phyloP scores from a whole-genome alignment of 495 filamentous ascomycete genomes.

The Penicillium maclennaniae region DNA sequence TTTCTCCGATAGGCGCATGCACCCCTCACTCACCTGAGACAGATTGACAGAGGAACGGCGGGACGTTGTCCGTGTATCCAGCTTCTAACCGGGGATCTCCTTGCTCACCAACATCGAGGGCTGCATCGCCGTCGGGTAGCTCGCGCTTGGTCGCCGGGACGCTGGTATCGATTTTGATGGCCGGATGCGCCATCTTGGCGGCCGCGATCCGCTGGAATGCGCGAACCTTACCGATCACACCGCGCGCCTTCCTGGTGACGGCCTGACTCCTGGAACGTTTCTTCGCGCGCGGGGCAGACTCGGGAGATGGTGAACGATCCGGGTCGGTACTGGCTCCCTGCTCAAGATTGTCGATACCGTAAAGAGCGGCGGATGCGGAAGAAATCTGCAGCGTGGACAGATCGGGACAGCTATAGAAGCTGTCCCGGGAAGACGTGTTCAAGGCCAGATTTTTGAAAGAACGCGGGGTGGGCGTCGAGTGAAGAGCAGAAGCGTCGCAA shows the following conservation, averaged over 20 bases:
- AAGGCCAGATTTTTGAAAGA: slow-evolving; percentile 43
- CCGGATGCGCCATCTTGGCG: slow-evolving; percentile 45
- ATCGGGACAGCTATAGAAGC: slow-evolving; percentile 52
- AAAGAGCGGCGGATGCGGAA: slow-evolving; percentile 25
- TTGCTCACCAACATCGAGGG: slow-evolving; percentile 29
- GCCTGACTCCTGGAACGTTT: slow-evolving; percentile 30
- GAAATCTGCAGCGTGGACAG: slow-evolving; percentile 45
- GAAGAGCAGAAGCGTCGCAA: slow-evolving; percentile 20
- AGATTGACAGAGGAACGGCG: slow-evolving; percentile 43
- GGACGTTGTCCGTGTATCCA: slow-evolving; percentile 36
- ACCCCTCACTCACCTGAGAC: slow-evolving; percentile 36
- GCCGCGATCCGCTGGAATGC: slow-evolving; percentile 43
- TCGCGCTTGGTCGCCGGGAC: slow-evolving; percentile 42
- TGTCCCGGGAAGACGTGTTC: slow-evolving; percentile 43
- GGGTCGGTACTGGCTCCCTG: slow-evolving; percentile 29
- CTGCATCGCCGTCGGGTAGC: slow-evolving; percentile 35
- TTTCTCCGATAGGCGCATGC: slow-evolving; percentile 21
- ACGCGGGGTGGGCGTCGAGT: slow-evolving; percentile 24
- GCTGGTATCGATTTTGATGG: slow-evolving; percentile 46
- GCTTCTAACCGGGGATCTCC: slow-evolving; percentile 32
- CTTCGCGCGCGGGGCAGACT: slow-evolving; percentile 32
- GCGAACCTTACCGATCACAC: slow-evolving; percentile 47
- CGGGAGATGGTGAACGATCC: slow-evolving; percentile 35
- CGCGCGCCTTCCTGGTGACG: slow-evolving; percentile 45
- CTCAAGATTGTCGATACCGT: slow-evolving; percentile 17